phyloP scores from a whole-genome alignment of 768 basidiomycete genomes.

The Panaeolus cyanescens region DNA sequence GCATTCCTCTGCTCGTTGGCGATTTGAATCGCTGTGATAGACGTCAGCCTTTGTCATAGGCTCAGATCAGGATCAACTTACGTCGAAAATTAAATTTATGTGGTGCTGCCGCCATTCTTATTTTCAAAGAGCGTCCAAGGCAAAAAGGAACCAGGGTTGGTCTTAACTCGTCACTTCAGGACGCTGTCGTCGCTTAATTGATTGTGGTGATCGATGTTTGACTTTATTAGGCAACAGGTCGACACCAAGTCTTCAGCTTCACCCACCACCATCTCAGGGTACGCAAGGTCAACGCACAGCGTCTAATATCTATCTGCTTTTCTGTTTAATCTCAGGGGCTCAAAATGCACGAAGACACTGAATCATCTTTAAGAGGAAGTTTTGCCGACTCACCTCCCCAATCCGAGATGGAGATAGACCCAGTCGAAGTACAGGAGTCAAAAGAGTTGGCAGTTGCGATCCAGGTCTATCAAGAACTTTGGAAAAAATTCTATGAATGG shows the following conservation, averaged over 20 bases:
- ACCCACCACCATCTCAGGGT: neutral
- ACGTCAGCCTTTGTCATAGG: conserved; percentile 7
- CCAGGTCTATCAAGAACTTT: neutral
- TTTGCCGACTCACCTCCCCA: neutral
- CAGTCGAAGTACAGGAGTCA: neutral
- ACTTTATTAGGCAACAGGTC: conserved; percentile 1
- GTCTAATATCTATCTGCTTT: neutral
- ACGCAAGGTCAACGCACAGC: neutral
- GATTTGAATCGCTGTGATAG: conserved; percentile 68
- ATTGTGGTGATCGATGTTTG: neutral
- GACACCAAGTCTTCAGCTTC: neutral
- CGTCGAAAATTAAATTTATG: conserved; percentile 36
- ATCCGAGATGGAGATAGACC: neutral
- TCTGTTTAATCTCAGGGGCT: neutral
- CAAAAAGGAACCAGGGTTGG: conserved; percentile 11
- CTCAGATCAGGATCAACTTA: conserved; percentile 12
- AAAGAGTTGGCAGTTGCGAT: neutral
- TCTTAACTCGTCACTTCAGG: neutral
- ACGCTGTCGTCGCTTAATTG: neutral
- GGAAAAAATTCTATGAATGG: neutral
- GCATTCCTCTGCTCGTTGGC: conserved; percentile 88
- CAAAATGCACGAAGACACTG: neutral
- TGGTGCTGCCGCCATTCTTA: conserved; percentile 30
- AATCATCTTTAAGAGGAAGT: neutral
- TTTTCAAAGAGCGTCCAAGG: conserved; percentile 6